phyloP scores from a whole-genome alignment of 176 grass and related monocot species.

The Elymus sibiricus region DNA sequence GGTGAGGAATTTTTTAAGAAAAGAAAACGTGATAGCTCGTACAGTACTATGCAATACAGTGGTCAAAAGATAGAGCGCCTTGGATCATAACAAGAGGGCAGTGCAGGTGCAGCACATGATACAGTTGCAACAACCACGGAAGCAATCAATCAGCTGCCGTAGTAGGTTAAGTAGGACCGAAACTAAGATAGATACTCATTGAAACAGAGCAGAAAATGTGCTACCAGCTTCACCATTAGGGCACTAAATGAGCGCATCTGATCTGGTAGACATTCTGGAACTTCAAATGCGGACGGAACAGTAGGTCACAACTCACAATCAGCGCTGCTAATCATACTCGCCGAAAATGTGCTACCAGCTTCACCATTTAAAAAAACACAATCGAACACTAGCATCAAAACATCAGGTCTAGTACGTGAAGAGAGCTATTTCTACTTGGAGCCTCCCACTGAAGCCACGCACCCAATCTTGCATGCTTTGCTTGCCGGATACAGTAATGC shows the following conservation, averaged over 20 bases:
- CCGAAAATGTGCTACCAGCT: background rate
- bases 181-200: background rate
- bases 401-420: background rate
- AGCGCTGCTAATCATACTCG: background rate
- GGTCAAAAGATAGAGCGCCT: no score
- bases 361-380: background rate
- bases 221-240: no score
- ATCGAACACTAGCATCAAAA: background rate
- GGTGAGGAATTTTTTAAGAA: no score
- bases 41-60: no score
- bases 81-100: no score
- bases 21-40: no score
- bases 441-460: no score
- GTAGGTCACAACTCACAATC: background rate
- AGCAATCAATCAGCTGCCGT: conserved; percentile 17
- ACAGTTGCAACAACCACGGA: background rate
- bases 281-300: background rate
- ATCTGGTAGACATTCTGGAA: background rate
- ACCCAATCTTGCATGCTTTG: no score
- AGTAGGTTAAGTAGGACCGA: conserved; percentile 1
- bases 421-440: no score
- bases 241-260: background rate
- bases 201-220: no score
- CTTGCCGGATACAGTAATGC: background rate
- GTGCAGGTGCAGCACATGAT: no score